These are phyloP conservation scores for Aspergillus arachidicola DNA, from an alignment of 2,329 filamentous ascomycete species.

Conservation along the genomic window DNA sequence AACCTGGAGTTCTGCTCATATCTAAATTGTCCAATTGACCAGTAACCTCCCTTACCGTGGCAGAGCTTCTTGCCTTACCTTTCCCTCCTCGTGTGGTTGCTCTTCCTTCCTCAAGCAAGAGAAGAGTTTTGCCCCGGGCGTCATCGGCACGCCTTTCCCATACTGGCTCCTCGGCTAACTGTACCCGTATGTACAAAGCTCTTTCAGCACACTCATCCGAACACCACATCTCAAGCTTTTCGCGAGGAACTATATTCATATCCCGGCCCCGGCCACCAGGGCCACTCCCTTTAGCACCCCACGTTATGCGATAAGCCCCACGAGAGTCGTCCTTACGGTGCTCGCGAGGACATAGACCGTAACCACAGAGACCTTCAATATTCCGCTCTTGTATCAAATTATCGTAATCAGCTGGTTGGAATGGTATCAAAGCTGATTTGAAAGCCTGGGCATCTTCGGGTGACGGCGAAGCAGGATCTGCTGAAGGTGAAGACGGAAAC, in stretches of 20 bases:
- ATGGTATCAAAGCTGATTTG: constrained; percentile 67
- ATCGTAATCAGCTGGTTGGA: constrained; percentile 88
- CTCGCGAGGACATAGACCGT: constrained; percentile 73
- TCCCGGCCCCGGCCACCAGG: constrained; percentile 53
- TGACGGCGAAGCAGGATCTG: constrained; percentile 57
- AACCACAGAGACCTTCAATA: constrained; percentile 79
- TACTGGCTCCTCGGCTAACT: constrained; percentile 80
- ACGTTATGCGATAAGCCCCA: constrained; percentile 70
- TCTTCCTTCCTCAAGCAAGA: constrained; percentile 66
- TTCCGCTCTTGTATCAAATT: constrained; percentile 87
- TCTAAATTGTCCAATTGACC: constrained; percentile 24
- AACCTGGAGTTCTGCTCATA: constrained; percentile 17
- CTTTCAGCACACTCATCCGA: constrained; percentile 74
- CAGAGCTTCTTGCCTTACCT: constrained; percentile 20
- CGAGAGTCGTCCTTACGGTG: constrained; percentile 59
- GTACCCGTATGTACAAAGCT: constrained; percentile 83
- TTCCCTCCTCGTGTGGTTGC: constrained; percentile 23
- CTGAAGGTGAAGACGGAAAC: constrained; percentile 56
- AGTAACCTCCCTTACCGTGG: constrained; percentile 29
- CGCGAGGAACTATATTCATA: constrained; percentile 67
- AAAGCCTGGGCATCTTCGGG: constrained; percentile 66
- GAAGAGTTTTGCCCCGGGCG: constrained; percentile 54
- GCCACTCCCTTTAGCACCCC: constrained; percentile 54
- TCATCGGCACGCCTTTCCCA: constrained; percentile 71
- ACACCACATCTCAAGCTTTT: constrained; percentile 85